Evolutionary conservation across 495 filamentous ascomycete genomes (phyloP), one percentile per base, ranked within the genome.

Genomic region (Articulospora tetracladia): DNA sequence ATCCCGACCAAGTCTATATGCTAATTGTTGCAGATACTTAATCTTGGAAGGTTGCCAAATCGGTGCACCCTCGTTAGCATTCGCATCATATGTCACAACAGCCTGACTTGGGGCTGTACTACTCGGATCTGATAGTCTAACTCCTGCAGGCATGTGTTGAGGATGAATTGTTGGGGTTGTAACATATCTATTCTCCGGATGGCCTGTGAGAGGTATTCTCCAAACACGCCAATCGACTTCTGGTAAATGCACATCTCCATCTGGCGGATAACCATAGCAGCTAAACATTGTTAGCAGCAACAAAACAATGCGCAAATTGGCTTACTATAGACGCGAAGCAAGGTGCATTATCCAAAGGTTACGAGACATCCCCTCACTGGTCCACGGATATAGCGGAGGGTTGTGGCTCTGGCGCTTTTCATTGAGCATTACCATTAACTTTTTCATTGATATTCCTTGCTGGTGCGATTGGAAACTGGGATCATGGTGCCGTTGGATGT

Each of bases 111-210:
- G 32, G n/a, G n/a, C n/a, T n/a, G n/a, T n/a, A n/a, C n/a, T n/a
- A n/a, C n/a, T n/a, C n/a, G n/a, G n/a, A n/a, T n/a, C 19, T 17
- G 25, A 6, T 1, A 8, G 3, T 19, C 7, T 34, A 2, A 61
- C 58, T 10, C 46, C 44, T 6, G 28, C 3, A 41, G 32, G 15
- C 26, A 19, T 28, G 8, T 13, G 1, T 19, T 46, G 10, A 15
- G 56, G 27, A 10, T 51, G 32, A 39, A 12, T 23, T 25, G 53
- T 41, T 2, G 26, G 26, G 3, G 11, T 17, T 27, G 57, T 19
- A 11, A 65, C 53, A 25, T 57, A 68, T 49, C 55, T 62, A 34
- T 68, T 63, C 24, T 68, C 66, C 19, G 66, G 66, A 34, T 68
- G 66, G 17, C 66, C 59, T 22, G n/a, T 60, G 13, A 61, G 39